Conservation (phyloP, 106 monocot genomes). For the Iris macrosiphon region DNA sequence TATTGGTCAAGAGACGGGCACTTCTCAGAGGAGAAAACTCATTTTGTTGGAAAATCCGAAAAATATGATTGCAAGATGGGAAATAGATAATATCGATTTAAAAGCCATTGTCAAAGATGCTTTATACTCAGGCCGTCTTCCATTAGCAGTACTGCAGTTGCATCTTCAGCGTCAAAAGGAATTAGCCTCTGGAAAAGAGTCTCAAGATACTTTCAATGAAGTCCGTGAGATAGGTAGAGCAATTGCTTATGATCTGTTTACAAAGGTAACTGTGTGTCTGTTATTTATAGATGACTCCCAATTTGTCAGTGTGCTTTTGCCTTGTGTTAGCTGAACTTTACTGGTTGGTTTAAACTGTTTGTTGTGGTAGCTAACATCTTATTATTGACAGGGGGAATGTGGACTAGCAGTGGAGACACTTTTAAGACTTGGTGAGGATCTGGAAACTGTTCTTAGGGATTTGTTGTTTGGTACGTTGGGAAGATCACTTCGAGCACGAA, state of each 20-base stretch:
- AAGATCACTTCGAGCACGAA: constrained; percentile 61
- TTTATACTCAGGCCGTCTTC: constrained; percentile 65
- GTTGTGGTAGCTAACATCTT: constrained; percentile 1
- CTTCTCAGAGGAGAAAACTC: constrained; percentile 14
- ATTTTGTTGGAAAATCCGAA: constrained; percentile 50
- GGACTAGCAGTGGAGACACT: constrained; percentile 64
- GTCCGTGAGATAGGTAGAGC: constrained; percentile 65
- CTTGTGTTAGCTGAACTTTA: background rate
- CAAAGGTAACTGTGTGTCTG: constrained; percentile 46
- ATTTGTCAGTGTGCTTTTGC: constrained; percentile 2
- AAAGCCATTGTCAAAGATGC: constrained; percentile 86
- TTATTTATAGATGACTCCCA: constrained; percentile 10
- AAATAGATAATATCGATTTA: constrained; percentile 51
- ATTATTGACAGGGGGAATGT: constrained; percentile 71
- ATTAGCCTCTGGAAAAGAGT: constrained; percentile 34
- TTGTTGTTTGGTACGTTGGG: constrained; percentile 82
- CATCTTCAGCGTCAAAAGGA: constrained; percentile 55
- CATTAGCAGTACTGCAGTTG: constrained; percentile 81
- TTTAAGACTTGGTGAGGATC: constrained; percentile 82
- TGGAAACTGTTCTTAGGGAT: constrained; percentile 67
- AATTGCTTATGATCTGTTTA: constrained; percentile 88
- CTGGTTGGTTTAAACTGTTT: background rate
- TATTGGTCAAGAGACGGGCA: constrained; percentile 9
- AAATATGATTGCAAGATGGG: constrained; percentile 83
- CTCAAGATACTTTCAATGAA: constrained; percentile 66